Base-by-base conservation (phyloP, 1,139 yeast species). In the Hemisphaericaspora xylofermentans region DNA sequence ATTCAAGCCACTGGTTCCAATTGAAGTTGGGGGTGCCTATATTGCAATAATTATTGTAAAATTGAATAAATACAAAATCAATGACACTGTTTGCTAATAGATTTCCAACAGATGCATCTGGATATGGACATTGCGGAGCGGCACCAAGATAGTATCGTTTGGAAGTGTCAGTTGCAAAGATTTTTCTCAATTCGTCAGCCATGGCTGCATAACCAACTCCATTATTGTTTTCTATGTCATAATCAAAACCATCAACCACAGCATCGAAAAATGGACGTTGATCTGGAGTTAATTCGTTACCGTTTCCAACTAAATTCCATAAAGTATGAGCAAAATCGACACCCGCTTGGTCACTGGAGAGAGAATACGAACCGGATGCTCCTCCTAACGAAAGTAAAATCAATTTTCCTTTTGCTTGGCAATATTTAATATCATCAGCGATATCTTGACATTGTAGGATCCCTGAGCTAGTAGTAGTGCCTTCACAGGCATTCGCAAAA, bases 101-200 rank as follows among this genome's bases (percentile, higher is more conserved):
- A 41, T 80, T 78, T 47, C 95, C 95, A 34, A 85, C 81, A 34
- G 86, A 80, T 6, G 84, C 88, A 67, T 91, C 98, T 16, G 97
- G 98, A 60, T 82, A 87, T 15, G 84, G 86, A 69, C 98, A 91
- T 69, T 91, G 98, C 21, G 98, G 98, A 49, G 98, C 95, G 48
- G 96, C 96, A 40, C 95, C 80, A 38, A 91, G 68, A 61, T 86
- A 89, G 66, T 86, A 91, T 13, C 63, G 56, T 61, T 78, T 83
- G 16, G 85, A 71, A 18, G 71, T 34, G 53, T 82, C 83, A 17
- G 67, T 59, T 15, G 67, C 66, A 54, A 77, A 88, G 46, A 77
- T 68, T 12, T 58, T 53, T 68, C 93, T 82, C 54, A 91, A 72
- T 45, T 73, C 73, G 9, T 61, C 71, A 19, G 80, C 88, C 45